Evolutionary conservation across 495 filamentous ascomycete species (phyloP), one percentile per base, ranked within the genome.

Genomic region (Oidiodendron maius): DNA sequence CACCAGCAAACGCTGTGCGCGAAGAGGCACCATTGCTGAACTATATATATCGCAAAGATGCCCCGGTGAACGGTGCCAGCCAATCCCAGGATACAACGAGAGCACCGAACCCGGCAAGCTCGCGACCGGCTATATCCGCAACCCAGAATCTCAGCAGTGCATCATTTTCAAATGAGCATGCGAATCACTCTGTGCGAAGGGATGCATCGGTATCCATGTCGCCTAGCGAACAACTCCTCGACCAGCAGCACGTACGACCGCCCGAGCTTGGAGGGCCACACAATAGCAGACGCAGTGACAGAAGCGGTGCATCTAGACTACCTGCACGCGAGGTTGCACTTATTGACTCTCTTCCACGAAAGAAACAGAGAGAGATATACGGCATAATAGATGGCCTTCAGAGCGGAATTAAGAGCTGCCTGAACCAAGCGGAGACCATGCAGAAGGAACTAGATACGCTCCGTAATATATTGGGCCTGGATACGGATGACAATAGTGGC

Each of bases 321-420:
- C 3, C 22, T 3, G 9, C 43, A 1, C 43, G 4, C 30, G 24
- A 44, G 13, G 3, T 36, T 4, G 18, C 51, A 2, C 48, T 58
- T 0, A 48, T 58, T 8, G 55, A 58, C 18, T 44, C 47, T 11
- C 51, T 58, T 4, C 47, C 51, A 20, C 36, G 50, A 17, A 47
- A 51, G 34, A 54, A 55, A 41, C 51, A 55, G 39, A 58, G 55
- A 15, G 48, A 54, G 20, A 52, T 58, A 35, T 49, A 48, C 21
- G 39, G 48, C 1, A 48, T 58, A 8, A 51, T 58, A 15, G 56
- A 48, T 23, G 52, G 52, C 15, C 15, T 58, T 6, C 56, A 58
- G 24, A 49, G 52, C 28, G 56, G 51, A 2, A 55, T 58, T 17
- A 51, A 51, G 32, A 55, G 17, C 34, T 42, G 42, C 4, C 30